Evolutionary conservation across 1,139 yeast species (phyloP), one percentile per base, ranked within the genome.

Genomic region (Casaregolazyma suthepensis): DNA sequence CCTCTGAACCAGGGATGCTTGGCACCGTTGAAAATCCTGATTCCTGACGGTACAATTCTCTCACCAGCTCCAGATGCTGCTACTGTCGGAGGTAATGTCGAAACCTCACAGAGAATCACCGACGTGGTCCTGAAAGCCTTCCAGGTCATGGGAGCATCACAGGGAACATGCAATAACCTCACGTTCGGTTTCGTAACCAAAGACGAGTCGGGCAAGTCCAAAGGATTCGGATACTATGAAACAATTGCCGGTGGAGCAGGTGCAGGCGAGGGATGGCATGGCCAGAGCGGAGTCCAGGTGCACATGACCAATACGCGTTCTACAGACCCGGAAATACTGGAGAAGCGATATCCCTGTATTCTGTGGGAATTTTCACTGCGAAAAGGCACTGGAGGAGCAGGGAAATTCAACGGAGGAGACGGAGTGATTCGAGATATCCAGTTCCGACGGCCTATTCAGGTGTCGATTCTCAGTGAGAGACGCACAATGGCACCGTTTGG

Each of bases 81-180:
- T 0, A 90, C 86, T 3, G 94, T 87, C 9, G 96, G 95, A 29
- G 95, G 95, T 6, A 88, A 87, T 66, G 94, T 87, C n/a, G 85
- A 85, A 67, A 87, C 96, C 0, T 82, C 93, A 1, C 96, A 88
- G 68, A 75, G 95, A 57, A 82, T 88, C 45, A 86, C 89, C 1
- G 96, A 87, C 68, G 90, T 85, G 2, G 78, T 87, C 56, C 74
- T 88, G 62, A 81, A 81, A 61, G 89, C 95, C 0, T 87, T 87
- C 65, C 76, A 79, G 57, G 87, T 87, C 5, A 85, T 87, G 65
- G 96, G 86, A 1, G 87, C 83, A 56, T 85, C 91, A 3, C 91
- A 86, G 61, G 87, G 89, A 44, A 84, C 87, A 52, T 79, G 86
- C 66, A 85, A 85, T 67, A 86, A 85, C 64, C 75, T 85, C 57